These are phyloP conservation scores for Fusarium haematococcum DNA, from an alignment of 2,329 filamentous ascomycete species.

Conservation along the genomic window DNA sequence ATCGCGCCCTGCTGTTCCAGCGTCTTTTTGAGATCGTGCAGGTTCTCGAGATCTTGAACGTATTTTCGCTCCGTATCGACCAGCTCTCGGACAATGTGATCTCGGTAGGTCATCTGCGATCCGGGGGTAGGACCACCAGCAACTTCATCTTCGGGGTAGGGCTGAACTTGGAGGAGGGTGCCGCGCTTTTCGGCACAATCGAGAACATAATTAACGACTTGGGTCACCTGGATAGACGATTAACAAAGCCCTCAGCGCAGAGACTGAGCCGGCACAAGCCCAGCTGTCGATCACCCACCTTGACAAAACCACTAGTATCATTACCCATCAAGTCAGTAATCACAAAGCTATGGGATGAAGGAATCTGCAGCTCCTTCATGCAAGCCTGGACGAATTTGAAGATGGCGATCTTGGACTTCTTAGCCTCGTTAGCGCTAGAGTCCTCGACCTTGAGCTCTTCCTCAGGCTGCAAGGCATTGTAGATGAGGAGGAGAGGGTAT, in stretches of 20 bases:
- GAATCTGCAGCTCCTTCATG: conserved; percentile 82
- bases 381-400: conserved; percentile 95
- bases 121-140: conserved; percentile 61
- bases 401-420: conserved; percentile 86
- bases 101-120: conserved; percentile 78
- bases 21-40: conserved; percentile 91
- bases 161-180: conserved; percentile 72
- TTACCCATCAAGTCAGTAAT: conserved; percentile 92
- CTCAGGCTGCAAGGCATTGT: conserved; percentile 83
- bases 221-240: conserved; percentile 70
- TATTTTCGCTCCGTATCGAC: conserved; percentile 98
- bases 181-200: conserved; percentile 86
- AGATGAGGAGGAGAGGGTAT: conserved; percentile 86
- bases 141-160: conserved; percentile 67
- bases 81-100: conserved; percentile 91
- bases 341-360: conserved; percentile 87
- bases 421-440: conserved; percentile 71
- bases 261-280: not conserved
- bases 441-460: conserved; percentile 77
- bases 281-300: conserved; percentile 64
- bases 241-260: not conserved
- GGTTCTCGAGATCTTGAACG: conserved; percentile 93
- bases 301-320: conserved; percentile 97
- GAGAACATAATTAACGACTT: conserved; percentile 91
- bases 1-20: conserved; percentile 89